These are phyloP conservation scores for Tremellales sp. DNA, from an alignment of 1,284 basidiomycete genomes.

Conservation along the genomic window DNA sequence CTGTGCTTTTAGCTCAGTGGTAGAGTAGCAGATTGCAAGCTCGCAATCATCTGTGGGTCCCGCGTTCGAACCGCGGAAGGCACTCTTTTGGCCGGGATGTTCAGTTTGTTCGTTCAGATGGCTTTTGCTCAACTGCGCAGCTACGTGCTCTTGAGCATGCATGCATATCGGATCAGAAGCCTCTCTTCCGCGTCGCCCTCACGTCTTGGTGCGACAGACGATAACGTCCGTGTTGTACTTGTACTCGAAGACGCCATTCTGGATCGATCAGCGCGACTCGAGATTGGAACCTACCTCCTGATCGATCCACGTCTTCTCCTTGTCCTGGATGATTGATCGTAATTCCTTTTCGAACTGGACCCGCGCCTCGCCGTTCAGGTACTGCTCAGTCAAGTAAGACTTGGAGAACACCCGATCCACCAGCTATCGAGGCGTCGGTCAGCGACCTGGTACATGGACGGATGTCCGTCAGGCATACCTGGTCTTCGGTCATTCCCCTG, in stretches of 20 bases:
- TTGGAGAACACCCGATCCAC: slow-evolving; percentile 41
- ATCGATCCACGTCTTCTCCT: slow-evolving; percentile 38
- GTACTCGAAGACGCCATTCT: slow-evolving; percentile 39
- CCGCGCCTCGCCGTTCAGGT: slow-evolving; percentile 29
- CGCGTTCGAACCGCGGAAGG: slow-evolving; percentile 1
- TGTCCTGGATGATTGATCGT: slow-evolving; percentile 18
- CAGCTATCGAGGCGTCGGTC: slow-evolving; percentile 19
- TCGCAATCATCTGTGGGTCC: slow-evolving; percentile 1
- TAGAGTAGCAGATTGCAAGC: slow-evolving; percentile 2
- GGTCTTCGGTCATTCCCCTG: slow-evolving; percentile 28
- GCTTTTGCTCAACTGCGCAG: too few relatives aligned
- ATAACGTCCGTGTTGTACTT: slow-evolving; percentile 35
- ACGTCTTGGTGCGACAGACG: slow-evolving; percentile 26
- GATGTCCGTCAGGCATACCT: slow-evolving; percentile 14
- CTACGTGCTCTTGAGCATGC: too few relatives aligned
- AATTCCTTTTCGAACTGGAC: slow-evolving; percentile 23
- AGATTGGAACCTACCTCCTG: slow-evolving; percentile 25
- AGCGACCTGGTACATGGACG: neutral
- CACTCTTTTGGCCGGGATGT: neutral
- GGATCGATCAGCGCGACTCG: neutral
- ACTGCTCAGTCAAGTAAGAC: slow-evolving; percentile 39
- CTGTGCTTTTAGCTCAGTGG: slow-evolving; percentile 2
- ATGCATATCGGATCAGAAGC: too few relatives aligned
- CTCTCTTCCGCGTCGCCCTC: too few relatives aligned
- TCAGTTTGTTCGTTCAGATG: too few relatives aligned